Base-by-base conservation (phyloP, 352 stramenopile species). In the Elongisporangium undulatum region DNA sequence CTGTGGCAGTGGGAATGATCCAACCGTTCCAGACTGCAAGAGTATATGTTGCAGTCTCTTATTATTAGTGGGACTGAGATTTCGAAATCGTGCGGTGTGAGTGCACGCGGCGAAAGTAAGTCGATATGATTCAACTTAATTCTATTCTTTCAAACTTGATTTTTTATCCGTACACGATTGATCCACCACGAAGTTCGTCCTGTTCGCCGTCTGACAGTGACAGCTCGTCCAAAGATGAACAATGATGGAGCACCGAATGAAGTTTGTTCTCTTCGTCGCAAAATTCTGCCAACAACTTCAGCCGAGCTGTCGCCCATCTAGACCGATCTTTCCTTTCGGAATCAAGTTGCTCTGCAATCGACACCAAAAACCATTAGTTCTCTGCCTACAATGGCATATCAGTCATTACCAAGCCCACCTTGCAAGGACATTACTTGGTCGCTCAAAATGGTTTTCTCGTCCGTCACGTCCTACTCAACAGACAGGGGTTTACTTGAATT, bases 231-330 rank as follows among this genome's bases (percentile, higher is more conserved):
- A 62, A n/a, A 48, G 53, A 50, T 19, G 23, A 45, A 13, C 59
- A 60, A 24, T 59, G 59, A 38, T 56, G 64, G 7, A 80, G 55
- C 39, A 63, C 63, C 13, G 66, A 75, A 45, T 63, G 73, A 56
- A 92, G 64, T 53, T 89, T 90, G 74, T 72, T 89, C 56, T 90
- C 83, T 74, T 90, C 83, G 55, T 92, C 83, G 26, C 83, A 92
- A 58, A 92, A 92, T 61, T 90, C 79, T 15, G 81, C 81, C 7
- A 92, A 68, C 45, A 92, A 64, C 63, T 90, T 85, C 10, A 92
- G 68, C 17, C 83, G 69, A 29, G 79, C 74, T 17, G 77, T 84
- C 5, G 83, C 83, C 81, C 83, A 92, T 10, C 72, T 69, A 50
- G 78, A 85, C 20, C 83, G 71, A 29, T 92, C 83, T 58, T 70